Conservation (phyloP, 2,329 filamentous ascomycete species). For the Triangularia verruculosa region DNA sequence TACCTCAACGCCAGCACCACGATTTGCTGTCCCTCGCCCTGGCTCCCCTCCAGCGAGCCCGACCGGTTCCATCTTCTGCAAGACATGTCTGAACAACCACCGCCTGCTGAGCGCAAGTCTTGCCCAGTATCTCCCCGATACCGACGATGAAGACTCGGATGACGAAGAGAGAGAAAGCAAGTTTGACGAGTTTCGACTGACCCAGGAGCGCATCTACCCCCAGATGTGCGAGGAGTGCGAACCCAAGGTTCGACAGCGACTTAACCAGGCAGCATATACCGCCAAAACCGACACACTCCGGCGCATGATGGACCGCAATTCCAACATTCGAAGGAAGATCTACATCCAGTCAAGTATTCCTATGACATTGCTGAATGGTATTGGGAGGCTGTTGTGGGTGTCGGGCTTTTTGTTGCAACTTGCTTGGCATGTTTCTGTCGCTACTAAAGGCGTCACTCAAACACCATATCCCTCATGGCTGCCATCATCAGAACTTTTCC, state of each 20-base stretch:
- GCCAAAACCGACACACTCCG: constrained; percentile 80
- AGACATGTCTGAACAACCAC: constrained; percentile 84
- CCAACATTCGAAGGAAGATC: constrained; percentile 41
- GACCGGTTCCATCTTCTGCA: constrained; percentile 58
- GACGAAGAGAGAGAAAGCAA: constrained; percentile 66
- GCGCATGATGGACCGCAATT: constrained; percentile 66
- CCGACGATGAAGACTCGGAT: constrained; percentile 54
- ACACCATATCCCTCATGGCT: constrained; percentile 32
- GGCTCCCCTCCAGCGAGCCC: constrained; percentile 31
- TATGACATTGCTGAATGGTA: constrained; percentile 42
- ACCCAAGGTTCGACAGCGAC: constrained; percentile 65
- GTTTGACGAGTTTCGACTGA: constrained; percentile 66
- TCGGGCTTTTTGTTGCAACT: constrained; percentile 46
- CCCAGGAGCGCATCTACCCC: constrained; percentile 80
- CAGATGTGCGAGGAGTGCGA: constrained; percentile 83
- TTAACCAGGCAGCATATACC: constrained; percentile 71
- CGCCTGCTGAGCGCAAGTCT: constrained; percentile 72
- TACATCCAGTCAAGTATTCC: constrained; percentile 37
- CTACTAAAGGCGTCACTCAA: background rate
- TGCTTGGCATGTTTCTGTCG: constrained; percentile 47
- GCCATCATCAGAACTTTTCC: constrained; percentile 40
- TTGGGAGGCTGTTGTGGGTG: constrained; percentile 49
- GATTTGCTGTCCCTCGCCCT: constrained; percentile 47
- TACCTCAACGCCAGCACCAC: constrained; percentile 40
- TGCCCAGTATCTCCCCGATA: constrained; percentile 72